A percentile compares a stretch with the other conserved stretches of the same genome.
These are phyloP conservation scores for Gillenia trifoliata DNA, from an alignment of 306 rosid genomes.

Conservation along the genomic window DNA sequence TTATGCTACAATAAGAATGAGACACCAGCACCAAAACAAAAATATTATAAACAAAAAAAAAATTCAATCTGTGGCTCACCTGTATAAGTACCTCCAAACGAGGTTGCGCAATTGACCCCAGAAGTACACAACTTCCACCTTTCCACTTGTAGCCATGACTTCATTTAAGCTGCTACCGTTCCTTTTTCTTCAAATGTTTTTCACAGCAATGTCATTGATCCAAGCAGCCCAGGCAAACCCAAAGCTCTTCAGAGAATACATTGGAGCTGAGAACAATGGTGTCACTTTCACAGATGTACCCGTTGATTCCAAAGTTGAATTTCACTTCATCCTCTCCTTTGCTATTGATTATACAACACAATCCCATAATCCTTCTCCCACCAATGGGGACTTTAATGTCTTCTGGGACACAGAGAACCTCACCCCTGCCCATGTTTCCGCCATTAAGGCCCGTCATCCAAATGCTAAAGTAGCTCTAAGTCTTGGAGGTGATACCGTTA, in stretches of 20 bases:
- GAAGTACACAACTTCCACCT: background rate
- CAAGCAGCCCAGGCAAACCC: slow-evolving; percentile 15
- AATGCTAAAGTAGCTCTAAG: slow-evolving; percentile 33
- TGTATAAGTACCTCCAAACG: slow-evolving; percentile 1
- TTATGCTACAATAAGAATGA: background rate
- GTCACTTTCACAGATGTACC: slow-evolving; percentile 21
- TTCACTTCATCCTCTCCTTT: slow-evolving; percentile 29
- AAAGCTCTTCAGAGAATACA: slow-evolving; percentile 28
- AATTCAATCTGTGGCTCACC: background rate
- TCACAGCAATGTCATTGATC: background rate
- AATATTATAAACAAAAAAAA: background rate
- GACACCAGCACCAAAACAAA: background rate
- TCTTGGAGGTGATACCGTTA: slow-evolving; percentile 27
- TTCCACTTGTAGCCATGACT: slow-evolving; percentile 1
- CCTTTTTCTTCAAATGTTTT: slow-evolving; percentile 14
- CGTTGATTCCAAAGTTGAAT: slow-evolving; percentile 9
- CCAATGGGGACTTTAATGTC: slow-evolving; percentile 29
- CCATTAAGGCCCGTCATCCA: slow-evolving; percentile 14
- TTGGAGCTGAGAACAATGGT: slow-evolving; percentile 19
- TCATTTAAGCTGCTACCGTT: background rate
- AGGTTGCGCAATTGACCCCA: background rate
- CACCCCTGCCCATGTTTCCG: slow-evolving; percentile 23
- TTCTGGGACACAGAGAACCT: slow-evolving; percentile 32
- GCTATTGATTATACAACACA: slow-evolving; percentile 24
- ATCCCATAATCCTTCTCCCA: slow-evolving; percentile 8